Evolutionary conservation across 176 grass and related monocot species (phyloP), one percentile per base, ranked within the genome.

Genomic region (Cenchrus purpureus): DNA sequence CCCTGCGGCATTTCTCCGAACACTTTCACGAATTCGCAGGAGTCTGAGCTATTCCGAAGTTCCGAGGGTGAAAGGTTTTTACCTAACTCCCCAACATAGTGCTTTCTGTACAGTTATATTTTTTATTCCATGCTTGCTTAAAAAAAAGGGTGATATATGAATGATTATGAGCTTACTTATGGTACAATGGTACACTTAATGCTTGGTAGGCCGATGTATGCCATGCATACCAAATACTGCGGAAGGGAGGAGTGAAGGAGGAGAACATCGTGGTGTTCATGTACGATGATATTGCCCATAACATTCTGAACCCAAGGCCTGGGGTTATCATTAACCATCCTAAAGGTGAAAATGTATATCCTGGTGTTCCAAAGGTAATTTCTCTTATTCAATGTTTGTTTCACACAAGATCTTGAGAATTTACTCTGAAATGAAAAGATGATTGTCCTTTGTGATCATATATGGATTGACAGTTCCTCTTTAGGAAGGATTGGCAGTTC

Each of bases 221-320:
- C 67, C 97, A 98, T 53, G 93, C 97, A 1, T 98, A 94, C 87
- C 97, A 95, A 77, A 83, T 98, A 71, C 85, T 95, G 57, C 65
- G 49, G 87, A 87, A 74, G 25, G 91, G 97, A 25, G 22, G 22
- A 53, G 56, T 95, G 14, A 89, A 89, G 70, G 93, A 96, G 86
- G 93, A 98, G 73, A 98, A 98, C 83, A 98, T 98, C 42, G 89
- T 94, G 73, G 97, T 95, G 54, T 95, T 95, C 67, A 98, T 98
- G 93, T 91, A 90, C 7, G 93, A 95, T 56, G 97, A 98, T 29
- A 95, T 95, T 58, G 91, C 97, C 25, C 0, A 83, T 66, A 94
- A 86, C 78, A 19, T 60, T 48, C 75, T 89, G 72, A 98, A 98
- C 68, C 97, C 91, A 3, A 86, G 93, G 69, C 91, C 78, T 13